Evolutionary conservation across 306 rosid genomes (phyloP), one percentile per base, ranked within the genome.

Genomic region (Canavalia ensiformis): DNA sequence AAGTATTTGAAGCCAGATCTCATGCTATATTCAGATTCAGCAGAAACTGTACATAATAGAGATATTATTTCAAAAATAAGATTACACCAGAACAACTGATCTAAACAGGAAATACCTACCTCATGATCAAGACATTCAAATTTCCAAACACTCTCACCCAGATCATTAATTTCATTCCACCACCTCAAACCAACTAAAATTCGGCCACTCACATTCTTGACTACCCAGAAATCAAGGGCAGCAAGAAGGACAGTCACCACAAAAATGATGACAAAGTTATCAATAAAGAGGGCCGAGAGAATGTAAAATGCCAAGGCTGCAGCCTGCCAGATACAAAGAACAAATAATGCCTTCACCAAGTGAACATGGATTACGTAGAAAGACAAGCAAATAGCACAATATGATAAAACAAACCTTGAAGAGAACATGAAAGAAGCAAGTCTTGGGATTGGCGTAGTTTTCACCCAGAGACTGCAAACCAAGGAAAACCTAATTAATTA

Each of bases 101-200:
- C 58, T n/a, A 55, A 34, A 45, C 13, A 77, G 62, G 72, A 4
- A 78, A 78, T 8, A 83, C 90, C 8, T 71, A 92, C 99, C 94
- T 95, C 99, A 41, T 94, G 97, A 77, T 94, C 98, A 75, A 94
- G 98, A 87, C 97, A 92, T 84, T 94, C 98, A 88, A 94, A 94
- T 78, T 89, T 95, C 98, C 99, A 95, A 7, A 95, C 93, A 78
- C 99, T 95, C 89, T 95, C 99, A 31, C 98, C 99, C 76, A 91
- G 86, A 89, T 95, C 99, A 84, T 95, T 84, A 65, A 93, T 96
- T 80, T 96, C 99, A 88, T 96, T 96, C 98, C 99, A 96, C 99
- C 99, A 96, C 88, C 99, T 92, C 91, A 96, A 80, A 55, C 99
- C 99, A 82, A 96, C 99, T 79, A 96, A 84, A 73, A 96, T 96